Percentiles rank a stretch among this genome's conserved stretches.
Conservation (phyloP, 2,329 filamentous ascomycete species). For the Venturia asperata region DNA sequence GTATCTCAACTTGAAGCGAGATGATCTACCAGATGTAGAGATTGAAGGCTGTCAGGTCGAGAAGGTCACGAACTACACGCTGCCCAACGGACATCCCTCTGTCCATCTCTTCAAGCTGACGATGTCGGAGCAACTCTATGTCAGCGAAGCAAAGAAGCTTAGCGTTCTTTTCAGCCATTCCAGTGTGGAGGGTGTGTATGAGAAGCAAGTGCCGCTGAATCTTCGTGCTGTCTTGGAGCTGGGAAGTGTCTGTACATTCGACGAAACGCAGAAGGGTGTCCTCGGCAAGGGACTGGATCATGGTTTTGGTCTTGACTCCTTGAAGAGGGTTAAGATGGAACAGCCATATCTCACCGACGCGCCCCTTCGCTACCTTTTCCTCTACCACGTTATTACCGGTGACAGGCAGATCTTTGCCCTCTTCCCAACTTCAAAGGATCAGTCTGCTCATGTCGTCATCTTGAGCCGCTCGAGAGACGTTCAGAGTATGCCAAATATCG, state of each 20-base stretch:
- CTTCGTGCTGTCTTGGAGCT: constrained; percentile 82
- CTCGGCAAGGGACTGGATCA: constrained; percentile 87
- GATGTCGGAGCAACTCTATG: constrained; percentile 80
- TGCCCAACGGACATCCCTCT: constrained; percentile 92
- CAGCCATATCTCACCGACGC: constrained; percentile 69
- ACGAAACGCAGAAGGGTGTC: constrained; percentile 82
- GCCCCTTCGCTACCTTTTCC: constrained; percentile 74
- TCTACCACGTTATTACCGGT: constrained; percentile 86
- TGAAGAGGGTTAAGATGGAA: constrained; percentile 62
- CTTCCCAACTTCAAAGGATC: constrained; percentile 70
- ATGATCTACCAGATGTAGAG: constrained; percentile 80
- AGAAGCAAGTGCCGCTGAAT: constrained; percentile 82
- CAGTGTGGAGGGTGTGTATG: constrained; percentile 95
- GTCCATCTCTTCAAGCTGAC: constrained; percentile 91
- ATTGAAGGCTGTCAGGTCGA: constrained; percentile 81
- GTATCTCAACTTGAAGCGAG: constrained; percentile 84
- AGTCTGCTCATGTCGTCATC: constrained; percentile 70
- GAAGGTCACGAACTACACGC: constrained; percentile 83
- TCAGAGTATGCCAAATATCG: constrained; percentile 82
- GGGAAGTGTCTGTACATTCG: constrained; percentile 87
- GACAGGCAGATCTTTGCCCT: constrained; percentile 90
- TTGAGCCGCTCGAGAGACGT: constrained; percentile 73
- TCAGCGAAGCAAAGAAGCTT: constrained; percentile 77
- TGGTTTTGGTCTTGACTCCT: constrained; percentile 76
- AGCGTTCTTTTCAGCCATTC: constrained; percentile 79